These are phyloP conservation scores for Alnus rubra DNA, from an alignment of 306 rosid genomes.

Conservation along the genomic window DNA sequence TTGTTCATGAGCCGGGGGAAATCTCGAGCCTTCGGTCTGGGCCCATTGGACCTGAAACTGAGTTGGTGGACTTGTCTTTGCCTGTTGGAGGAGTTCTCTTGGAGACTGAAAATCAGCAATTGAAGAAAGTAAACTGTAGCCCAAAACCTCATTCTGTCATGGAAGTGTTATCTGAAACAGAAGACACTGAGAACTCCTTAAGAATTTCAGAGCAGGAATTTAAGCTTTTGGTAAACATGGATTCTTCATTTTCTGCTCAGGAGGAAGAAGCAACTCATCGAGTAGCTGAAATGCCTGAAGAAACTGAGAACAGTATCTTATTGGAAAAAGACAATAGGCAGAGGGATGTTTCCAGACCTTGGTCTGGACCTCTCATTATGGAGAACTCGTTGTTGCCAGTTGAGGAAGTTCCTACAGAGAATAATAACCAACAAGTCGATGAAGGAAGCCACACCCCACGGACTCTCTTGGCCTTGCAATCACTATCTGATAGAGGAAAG, in stretches of 20 bases:
- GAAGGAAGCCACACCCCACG: background rate
- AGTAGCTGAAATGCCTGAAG: slow-evolving; percentile 26
- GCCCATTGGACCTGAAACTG: slow-evolving; percentile 27
- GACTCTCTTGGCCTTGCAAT: slow-evolving; percentile 9
- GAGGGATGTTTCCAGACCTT: background rate
- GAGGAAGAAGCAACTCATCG: slow-evolving; percentile 20
- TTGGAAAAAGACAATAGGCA: slow-evolving; percentile 23
- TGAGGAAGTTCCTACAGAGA: slow-evolving; percentile 34
- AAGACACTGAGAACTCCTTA: background rate
- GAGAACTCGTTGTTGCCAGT: slow-evolving; percentile 31
- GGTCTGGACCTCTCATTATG: slow-evolving; percentile 7
- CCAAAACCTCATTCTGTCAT: slow-evolving; percentile 27
- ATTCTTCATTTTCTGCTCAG: background rate
- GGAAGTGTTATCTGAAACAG: slow-evolving; percentile 29
- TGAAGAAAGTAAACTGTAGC: slow-evolving; percentile 13
- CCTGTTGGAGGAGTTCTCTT: slow-evolving; percentile 20
- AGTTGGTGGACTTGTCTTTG: slow-evolving; percentile 19
- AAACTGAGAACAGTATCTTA: slow-evolving; percentile 37
- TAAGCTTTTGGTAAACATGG: background rate
- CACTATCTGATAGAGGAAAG: slow-evolving; percentile 1
- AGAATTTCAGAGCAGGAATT: slow-evolving; percentile 3
- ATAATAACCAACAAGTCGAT: slow-evolving; percentile 23
- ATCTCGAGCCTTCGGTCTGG: slow-evolving; percentile 8
- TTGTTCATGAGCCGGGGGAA: slow-evolving; percentile 17
- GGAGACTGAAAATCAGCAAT: slow-evolving; percentile 9